These are phyloP conservation scores for Geotrichum histeridarum DNA, from an alignment of 1,139 yeast species.

Conservation along the genomic window DNA sequence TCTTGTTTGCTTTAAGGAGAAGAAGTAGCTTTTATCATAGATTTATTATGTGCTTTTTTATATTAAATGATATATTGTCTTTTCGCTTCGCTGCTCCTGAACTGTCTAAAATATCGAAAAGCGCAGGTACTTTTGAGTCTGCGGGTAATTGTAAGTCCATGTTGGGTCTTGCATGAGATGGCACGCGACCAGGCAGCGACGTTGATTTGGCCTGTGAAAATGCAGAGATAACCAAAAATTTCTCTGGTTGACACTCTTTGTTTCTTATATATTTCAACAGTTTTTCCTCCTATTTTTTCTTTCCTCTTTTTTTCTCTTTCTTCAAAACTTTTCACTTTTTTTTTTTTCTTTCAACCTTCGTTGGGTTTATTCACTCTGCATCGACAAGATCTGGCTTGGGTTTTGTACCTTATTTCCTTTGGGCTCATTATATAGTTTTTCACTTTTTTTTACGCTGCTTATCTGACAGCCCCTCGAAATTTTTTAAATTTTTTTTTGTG, in stretches of 20 bases:
- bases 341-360: not conserved
- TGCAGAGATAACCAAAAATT: not conserved
- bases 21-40: too few species aligned
- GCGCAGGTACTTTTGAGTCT: not conserved
- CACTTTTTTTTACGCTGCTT: not conserved
- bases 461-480: not conserved
- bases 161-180: not conserved
- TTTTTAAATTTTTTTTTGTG: too few species aligned
- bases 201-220: not conserved
- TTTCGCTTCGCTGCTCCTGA: too few species aligned
- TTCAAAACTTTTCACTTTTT: not conserved
- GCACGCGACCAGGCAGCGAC: too few species aligned
- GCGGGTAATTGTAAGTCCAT: not conserved
- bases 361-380: too few species aligned
- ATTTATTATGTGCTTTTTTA: too few species aligned
- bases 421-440: not conserved
- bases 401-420: too few species aligned
- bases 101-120: not conserved
- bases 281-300: not conserved
- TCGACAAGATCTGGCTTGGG: too few species aligned
- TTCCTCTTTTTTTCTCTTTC: not conserved
- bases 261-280: not conserved
- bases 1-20: too few species aligned
- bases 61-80: too few species aligned
- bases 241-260: not conserved